Evolutionary conservation across 2,329 filamentous ascomycete species (phyloP), one percentile per base, ranked within the genome.

Genomic region (Aureobasidium pullulans): DNA sequence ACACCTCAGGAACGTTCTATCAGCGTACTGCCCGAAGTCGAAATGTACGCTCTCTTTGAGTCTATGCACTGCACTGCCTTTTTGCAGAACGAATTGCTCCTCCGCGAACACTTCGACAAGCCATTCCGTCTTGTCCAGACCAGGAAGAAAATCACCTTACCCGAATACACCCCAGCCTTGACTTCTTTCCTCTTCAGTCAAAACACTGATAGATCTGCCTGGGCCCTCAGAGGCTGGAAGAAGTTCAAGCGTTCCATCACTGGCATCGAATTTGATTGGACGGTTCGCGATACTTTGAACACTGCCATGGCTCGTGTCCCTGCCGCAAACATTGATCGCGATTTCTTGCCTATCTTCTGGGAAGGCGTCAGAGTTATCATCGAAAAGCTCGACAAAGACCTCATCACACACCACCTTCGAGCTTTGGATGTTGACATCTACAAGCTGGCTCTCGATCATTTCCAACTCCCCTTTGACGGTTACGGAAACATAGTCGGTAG

Each of bases 31-130:
- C 78, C 82, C 31, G 75, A 81, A 1, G 76, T 82, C 31, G 84
- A 89, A 6, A 82, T 95, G 53, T 82, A 94, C 61, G 87, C 90
- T 10, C 83, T 97, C 32, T 96, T 95, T 67, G 93, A 97, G 71
- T 87, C 88, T 0, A 76, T 97, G 54, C 96, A 91, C 71, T 96
- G 88, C 71, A 84, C 91, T 64, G 81, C 87, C 0, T 90, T 95
- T 69, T 78, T 96, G 62, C 73, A 76, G 23, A 77, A 81, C 63
- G 80, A 83, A 59, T 72, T 75, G 16, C 72, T 80, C 19, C 71
- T 87, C 23, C 69, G 73, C 59, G 66, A 76, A 31, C 80, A 85
- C 64, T 96, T 97, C 70, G 88, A 96, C 69, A 84, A 81, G 65
- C 90, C 95, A 10, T 96, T 97, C 71, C 80, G 84, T 65, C 81